These are phyloP conservation scores for Monsonia emarginata DNA, from an alignment of 441 rosid genomes.

Conservation along the genomic window DNA sequence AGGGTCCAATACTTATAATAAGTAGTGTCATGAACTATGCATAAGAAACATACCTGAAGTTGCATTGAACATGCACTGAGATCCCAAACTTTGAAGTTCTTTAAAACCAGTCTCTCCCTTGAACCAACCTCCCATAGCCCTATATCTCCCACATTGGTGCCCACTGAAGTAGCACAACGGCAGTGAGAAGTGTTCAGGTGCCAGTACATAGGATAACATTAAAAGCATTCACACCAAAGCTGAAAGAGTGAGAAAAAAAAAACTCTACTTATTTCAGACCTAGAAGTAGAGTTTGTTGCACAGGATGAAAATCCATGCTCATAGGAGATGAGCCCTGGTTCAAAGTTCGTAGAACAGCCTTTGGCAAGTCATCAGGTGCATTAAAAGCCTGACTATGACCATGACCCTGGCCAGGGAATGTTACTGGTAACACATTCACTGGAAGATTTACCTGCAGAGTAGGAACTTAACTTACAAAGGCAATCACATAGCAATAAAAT, in stretches of 20 bases:
- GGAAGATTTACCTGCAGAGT: conserved; percentile 30
- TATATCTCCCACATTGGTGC: conserved; percentile 66
- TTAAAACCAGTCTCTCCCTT: conserved; percentile 47
- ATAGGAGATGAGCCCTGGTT: conserved; percentile 55
- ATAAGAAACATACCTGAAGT: conserved; percentile 45
- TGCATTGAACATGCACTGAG: conserved; percentile 38
- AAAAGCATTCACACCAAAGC: conserved; percentile 7
- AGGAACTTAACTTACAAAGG: not conserved
- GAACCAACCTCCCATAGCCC: conserved; percentile 67
- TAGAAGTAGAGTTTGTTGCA: conserved; percentile 58
- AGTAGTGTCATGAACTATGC: conserved; percentile 7
- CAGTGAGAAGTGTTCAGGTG: not conserved
- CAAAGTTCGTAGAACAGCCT: conserved; percentile 42
- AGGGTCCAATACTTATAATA: not conserved
- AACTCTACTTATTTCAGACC: conserved; percentile 28
- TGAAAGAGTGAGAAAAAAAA: not conserved
- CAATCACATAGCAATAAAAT: not conserved
- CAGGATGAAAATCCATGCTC: conserved; percentile 82
- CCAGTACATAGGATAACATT: conserved; percentile 7
- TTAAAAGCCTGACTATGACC: conserved; percentile 28
- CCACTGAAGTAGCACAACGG: conserved; percentile 38
- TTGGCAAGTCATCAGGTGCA: conserved; percentile 68
- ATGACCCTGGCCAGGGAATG: conserved; percentile 51
- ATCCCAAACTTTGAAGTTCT: conserved; percentile 61
- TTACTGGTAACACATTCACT: conserved; percentile 50